These are phyloP conservation scores for Erythrobasidium yunnanense DNA, from an alignment of 768 basidiomycete species.

Conservation along the genomic window DNA sequence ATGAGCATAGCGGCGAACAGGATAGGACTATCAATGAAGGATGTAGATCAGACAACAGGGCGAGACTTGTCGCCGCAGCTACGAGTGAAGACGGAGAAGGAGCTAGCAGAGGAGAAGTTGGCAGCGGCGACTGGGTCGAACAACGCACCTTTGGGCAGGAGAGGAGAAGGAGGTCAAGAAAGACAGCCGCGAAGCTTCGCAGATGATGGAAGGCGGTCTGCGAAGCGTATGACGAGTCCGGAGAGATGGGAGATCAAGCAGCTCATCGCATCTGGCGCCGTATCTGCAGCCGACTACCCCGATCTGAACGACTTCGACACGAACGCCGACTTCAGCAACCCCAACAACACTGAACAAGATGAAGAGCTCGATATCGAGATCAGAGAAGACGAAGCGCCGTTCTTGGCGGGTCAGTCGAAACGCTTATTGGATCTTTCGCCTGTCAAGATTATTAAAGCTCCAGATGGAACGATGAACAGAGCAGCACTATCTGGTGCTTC, in stretches of 20 bases:
- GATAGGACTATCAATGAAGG: slow-evolving; percentile 87
- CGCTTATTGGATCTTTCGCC: slow-evolving; percentile 88
- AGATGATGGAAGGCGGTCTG: slow-evolving; percentile 55
- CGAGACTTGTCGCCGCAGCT: slow-evolving; percentile 89
- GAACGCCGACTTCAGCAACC: slow-evolving; percentile 40
- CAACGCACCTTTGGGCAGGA: slow-evolving; percentile 62
- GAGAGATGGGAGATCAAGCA: slow-evolving; percentile 99
- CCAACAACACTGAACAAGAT: slow-evolving; percentile 61
- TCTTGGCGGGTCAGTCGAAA: slow-evolving; percentile 92
- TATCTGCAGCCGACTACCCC: slow-evolving; percentile 85
- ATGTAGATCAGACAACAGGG: slow-evolving; percentile 83
- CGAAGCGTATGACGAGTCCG: slow-evolving; percentile 83
- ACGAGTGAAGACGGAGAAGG: slow-evolving; percentile 84
- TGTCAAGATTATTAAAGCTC: slow-evolving; percentile 96
- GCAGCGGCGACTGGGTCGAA: slow-evolving; percentile 73
- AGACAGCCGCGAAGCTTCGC: slow-evolving; percentile 33
- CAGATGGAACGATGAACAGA: slow-evolving; percentile 90
- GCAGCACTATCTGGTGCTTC: slow-evolving; percentile 89
- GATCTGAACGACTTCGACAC: slow-evolving; percentile 69
- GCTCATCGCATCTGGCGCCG: slow-evolving; percentile 85
- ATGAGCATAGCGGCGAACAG: slow-evolving; percentile 78
- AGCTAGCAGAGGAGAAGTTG: slow-evolving; percentile 61
- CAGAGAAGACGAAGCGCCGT: slow-evolving; percentile 89
- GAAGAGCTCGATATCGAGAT: slow-evolving; percentile 96
- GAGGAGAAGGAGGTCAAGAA: slow-evolving; percentile 38